Conservation (phyloP, 257 asterid species). For the Solanum arcanum region DNA sequence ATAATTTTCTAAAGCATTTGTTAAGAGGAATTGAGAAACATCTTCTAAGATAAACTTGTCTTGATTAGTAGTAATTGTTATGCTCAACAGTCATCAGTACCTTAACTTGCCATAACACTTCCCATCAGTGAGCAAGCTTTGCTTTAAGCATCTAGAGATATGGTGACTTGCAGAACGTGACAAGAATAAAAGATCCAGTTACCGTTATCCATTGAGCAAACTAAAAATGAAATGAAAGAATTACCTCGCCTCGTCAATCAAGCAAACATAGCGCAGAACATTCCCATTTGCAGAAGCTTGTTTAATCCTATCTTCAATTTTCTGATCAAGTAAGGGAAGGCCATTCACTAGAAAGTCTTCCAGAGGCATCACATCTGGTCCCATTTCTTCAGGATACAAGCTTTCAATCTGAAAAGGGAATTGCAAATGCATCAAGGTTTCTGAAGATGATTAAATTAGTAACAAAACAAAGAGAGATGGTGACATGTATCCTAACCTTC, state of each 20-base stretch:
- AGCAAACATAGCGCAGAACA: slow-evolving; percentile 81
- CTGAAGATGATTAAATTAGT: background rate
- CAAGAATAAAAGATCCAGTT: too few species aligned
- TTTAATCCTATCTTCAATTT: slow-evolving; percentile 1
- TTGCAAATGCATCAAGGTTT: background rate
- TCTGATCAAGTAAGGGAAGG: slow-evolving; percentile 60
- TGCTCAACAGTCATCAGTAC: background rate
- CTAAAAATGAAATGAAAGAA: background rate
- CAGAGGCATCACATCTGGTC: slow-evolving; percentile 59
- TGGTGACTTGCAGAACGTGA: too few species aligned
- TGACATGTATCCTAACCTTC: slow-evolving; percentile 36
- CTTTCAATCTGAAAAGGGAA: slow-evolving; percentile 56
- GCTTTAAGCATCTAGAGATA: background rate
- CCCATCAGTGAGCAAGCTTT: background rate
- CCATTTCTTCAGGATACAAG: slow-evolving; percentile 80
- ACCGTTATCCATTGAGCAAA: too few species aligned
- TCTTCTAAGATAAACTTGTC: background rate
- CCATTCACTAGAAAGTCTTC: slow-evolving; percentile 66
- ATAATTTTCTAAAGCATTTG: background rate
- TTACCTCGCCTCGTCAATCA: slow-evolving; percentile 71
- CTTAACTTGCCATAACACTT: background rate
- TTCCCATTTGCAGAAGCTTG: slow-evolving; percentile 71
- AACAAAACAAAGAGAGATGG: background rate
- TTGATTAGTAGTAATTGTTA: background rate
- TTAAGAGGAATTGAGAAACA: background rate